Conservation (phyloP, 805 yeast species). For the Metschnikowia cerradonensis region DNA sequence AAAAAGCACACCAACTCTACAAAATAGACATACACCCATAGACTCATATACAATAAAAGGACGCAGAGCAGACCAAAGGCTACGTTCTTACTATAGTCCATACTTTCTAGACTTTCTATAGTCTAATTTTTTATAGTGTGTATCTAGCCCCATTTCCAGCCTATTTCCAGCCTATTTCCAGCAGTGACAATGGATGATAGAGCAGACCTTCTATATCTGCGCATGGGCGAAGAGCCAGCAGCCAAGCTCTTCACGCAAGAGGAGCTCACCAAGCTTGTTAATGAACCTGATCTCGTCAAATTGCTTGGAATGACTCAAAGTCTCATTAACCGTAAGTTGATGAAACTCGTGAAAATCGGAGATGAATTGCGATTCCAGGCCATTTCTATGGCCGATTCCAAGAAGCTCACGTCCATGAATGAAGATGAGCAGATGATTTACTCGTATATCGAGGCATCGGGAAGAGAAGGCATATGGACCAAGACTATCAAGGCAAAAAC, state of each 20-base stretch:
- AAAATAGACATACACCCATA: not conserved
- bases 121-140: too few relatives aligned
- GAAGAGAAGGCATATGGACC: conserved; percentile 95
- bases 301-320: conserved; percentile 49
- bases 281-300: conserved; percentile 40
- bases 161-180: too few relatives aligned
- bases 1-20: not conserved
- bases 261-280: conserved; percentile 55
- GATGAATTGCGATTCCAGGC: conserved; percentile 73
- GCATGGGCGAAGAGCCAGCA: conserved; percentile 54
- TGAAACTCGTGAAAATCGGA: conserved; percentile 66
- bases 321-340: conserved; percentile 52
- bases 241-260: conserved; percentile 59
- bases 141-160: too few relatives aligned
- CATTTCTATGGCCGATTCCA: conserved; percentile 68
- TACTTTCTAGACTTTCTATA: too few relatives aligned
- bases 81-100: too few relatives aligned
- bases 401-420: conserved; percentile 69
- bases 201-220: conserved; percentile 57
- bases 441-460: conserved; percentile 86
- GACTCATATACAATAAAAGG: not conserved
- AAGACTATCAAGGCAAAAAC: conserved; percentile 85
- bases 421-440: conserved; percentile 89
- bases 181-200: not conserved
- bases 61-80: too few relatives aligned